Conservation (phyloP, 2,329 filamentous ascomycete genomes). For the Aspergillus novoparasiticus region DNA sequence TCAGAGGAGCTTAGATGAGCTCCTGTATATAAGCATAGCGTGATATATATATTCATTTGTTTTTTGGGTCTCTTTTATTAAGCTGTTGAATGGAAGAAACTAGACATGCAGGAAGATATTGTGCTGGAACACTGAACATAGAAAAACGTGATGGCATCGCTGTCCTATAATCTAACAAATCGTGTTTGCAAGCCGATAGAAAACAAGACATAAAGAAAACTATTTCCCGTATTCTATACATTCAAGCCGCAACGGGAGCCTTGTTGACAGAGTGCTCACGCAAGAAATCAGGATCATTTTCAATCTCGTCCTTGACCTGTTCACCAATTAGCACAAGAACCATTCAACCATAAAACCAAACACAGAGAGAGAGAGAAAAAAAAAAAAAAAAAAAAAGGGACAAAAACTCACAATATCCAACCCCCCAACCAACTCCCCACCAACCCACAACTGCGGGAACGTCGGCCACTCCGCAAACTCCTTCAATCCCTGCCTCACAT, state of each 20-base stretch:
- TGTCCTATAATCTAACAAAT: constrained; percentile 9
- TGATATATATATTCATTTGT: background rate
- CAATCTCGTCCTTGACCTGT: constrained; percentile 91
- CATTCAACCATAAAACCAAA: background rate
- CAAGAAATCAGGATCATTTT: constrained; percentile 80
- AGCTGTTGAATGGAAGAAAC: background rate
- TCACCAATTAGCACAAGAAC: constrained; percentile 16
- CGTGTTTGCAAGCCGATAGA: background rate
- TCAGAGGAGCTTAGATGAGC: background rate
- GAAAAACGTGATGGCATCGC: background rate
- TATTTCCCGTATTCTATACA: constrained; percentile 10
- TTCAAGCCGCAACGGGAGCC: constrained; percentile 25
- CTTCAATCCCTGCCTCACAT: constrained; percentile 94
- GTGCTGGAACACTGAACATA: background rate
- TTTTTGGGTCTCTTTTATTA: background rate
- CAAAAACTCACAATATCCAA: constrained; percentile 81
- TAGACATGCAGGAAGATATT: background rate
- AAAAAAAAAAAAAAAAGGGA: background rate
- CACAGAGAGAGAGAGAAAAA: background rate
- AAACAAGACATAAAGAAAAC: constrained; percentile 5
- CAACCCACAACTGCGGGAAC: constrained; percentile 91
- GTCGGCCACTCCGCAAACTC: constrained; percentile 99
- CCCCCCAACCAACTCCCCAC: constrained; percentile 87
- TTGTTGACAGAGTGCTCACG: constrained; percentile 64
- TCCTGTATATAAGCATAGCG: background rate